Conservation (phyloP, 2,329 filamentous ascomycete species). For the Aspergillus aculeatinus region DNA sequence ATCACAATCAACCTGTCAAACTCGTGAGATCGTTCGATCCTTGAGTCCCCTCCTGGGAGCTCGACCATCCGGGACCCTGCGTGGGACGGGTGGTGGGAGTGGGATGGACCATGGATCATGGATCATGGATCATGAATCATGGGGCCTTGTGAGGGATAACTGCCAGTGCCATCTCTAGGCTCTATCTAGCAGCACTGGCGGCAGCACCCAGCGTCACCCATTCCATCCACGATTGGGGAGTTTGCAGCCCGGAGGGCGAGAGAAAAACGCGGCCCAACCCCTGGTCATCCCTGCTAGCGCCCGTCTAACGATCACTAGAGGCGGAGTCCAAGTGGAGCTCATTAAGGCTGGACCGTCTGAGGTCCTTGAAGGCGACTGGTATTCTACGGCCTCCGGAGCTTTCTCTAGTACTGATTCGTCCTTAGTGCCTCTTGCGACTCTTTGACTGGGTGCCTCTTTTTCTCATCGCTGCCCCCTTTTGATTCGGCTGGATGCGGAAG, state of each 20-base stretch:
- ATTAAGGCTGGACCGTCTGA: conserved; percentile 23
- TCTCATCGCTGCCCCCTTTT: conserved; percentile 2
- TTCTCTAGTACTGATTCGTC: not conserved
- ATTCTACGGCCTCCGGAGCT: not conserved
- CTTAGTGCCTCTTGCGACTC: conserved; percentile 2
- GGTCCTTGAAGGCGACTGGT: conserved; percentile 9
- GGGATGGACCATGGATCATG: not conserved
- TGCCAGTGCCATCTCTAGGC: not conserved
- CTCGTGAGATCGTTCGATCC: not conserved
- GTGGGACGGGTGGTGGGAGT: conserved; percentile 1
- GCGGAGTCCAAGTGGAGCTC: conserved; percentile 22
- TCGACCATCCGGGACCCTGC: conserved; percentile 9
- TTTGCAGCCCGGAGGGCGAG: conserved; percentile 5
- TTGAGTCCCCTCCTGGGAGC: not conserved
- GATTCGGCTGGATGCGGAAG: conserved; percentile 1
- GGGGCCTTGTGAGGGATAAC: not conserved
- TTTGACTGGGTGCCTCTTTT: conserved; percentile 6
- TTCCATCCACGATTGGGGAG: not conserved
- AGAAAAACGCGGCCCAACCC: conserved; percentile 21
- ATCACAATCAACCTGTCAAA: conserved; percentile 10
- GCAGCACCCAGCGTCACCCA: conserved; percentile 2
- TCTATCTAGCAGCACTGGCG: not conserved
- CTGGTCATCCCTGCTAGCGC: conserved; percentile 21
- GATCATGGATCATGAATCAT: not conserved
- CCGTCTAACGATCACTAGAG: conserved; percentile 26